A percentile compares a stretch with the other conserved stretches of the same genome.
phyloP scores from a whole-genome alignment of 2,329 filamentous ascomycete genomes.

The Exserohilum turcica region DNA sequence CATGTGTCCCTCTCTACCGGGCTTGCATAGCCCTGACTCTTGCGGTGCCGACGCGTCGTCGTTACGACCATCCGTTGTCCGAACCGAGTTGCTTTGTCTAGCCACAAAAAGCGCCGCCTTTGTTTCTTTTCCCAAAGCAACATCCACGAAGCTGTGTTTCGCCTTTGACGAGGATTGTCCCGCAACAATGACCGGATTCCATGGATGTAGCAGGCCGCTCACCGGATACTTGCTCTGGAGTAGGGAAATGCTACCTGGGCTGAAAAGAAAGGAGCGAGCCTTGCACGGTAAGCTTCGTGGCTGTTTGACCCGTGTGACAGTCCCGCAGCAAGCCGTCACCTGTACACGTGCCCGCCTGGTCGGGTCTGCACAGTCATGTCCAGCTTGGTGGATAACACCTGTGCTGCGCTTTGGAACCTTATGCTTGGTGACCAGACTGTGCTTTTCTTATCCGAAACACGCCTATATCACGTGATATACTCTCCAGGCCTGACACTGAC shows the following conservation, averaged over 20 bases:
- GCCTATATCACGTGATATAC: constrained; percentile 2
- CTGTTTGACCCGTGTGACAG: constrained; percentile 24
- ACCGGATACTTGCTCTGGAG: constrained; percentile 8
- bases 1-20: constrained; percentile 10
- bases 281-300: constrained; percentile 25
- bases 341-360: constrained; percentile 15
- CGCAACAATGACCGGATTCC: constrained; percentile 6
- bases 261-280: constrained; percentile 17
- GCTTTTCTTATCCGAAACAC: constrained; percentile 8
- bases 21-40: constrained; percentile 17
- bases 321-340: constrained; percentile 10
- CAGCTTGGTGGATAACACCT: constrained; percentile 16
- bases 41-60: constrained; percentile 13
- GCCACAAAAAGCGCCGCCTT: constrained; percentile 10
- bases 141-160: background rate
- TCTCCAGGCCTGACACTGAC: constrained; percentile 2
- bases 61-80: constrained; percentile 12
- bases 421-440: constrained; percentile 11
- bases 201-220: constrained; percentile 11
- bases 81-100: constrained; percentile 9
- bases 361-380: constrained; percentile 12
- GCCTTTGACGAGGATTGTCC: constrained; percentile 4
- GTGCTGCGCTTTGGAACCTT: constrained; percentile 20
- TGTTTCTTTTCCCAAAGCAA: constrained; percentile 2
- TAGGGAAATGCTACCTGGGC: constrained; percentile 20